Evolutionary conservation across 2,329 filamentous ascomycete species (phyloP).

Genomic region (Aspergillus sclerotialis): DNA sequence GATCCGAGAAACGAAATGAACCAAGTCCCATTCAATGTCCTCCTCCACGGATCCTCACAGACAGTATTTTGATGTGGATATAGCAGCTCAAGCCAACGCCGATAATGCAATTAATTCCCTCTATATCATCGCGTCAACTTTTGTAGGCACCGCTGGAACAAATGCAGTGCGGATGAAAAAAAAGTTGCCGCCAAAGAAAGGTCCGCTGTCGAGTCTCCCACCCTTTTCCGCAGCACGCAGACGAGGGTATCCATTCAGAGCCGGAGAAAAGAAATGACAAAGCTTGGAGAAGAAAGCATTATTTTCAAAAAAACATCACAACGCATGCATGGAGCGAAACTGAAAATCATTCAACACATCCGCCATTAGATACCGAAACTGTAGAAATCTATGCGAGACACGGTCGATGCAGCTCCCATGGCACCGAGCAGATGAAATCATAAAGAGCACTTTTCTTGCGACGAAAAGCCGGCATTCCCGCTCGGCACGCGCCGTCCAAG

Average conservation of each 20-base stretch:
- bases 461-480: slow-evolving; percentile 29
- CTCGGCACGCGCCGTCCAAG: slow-evolving; percentile 34
- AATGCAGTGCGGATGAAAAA: slow-evolving; percentile 14
- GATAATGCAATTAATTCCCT: slow-evolving; percentile 35
- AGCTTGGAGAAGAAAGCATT: slow-evolving; percentile 22
- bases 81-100: slow-evolving; percentile 36
- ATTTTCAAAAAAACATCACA: slow-evolving; percentile 10
- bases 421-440: slow-evolving; percentile 33
- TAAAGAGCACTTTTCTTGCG: slow-evolving; percentile 33
- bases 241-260: slow-evolving; percentile 4
- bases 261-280: slow-evolving; percentile 9
- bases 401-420: slow-evolving; percentile 33
- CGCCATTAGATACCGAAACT: slow-evolving; percentile 36
- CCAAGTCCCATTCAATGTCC: slow-evolving; percentile 20
- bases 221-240: neutral
- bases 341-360: slow-evolving; percentile 18
- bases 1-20: slow-evolving; percentile 26
- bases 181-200: slow-evolving; percentile 18
- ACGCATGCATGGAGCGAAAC: slow-evolving; percentile 19
- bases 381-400: slow-evolving; percentile 34
- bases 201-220: slow-evolving; percentile 8
- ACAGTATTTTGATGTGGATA: slow-evolving; percentile 27
- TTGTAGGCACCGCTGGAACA: slow-evolving; percentile 13
- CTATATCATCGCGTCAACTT: slow-evolving; percentile 20
- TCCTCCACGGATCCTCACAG: slow-evolving; percentile 25